phyloP scores from a whole-genome alignment of 2,329 filamentous ascomycete genomes.

The Cladosporium cucumerinum region DNA sequence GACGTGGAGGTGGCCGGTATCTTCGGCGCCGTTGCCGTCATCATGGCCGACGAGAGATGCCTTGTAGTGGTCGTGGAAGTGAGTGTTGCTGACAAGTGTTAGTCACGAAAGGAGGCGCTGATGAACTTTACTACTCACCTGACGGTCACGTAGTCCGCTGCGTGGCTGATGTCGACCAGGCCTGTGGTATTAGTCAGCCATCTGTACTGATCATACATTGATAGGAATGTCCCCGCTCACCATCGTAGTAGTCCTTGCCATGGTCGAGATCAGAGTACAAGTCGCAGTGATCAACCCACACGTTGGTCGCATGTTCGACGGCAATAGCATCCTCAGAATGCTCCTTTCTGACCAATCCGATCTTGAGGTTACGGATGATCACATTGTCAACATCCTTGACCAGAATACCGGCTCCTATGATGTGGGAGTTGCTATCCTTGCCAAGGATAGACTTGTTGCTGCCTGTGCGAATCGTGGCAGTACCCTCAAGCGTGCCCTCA shows the following conservation, averaged over 20 bases:
- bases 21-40: constrained; percentile 56
- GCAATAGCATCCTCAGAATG: constrained; percentile 51
- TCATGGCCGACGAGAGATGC: constrained; percentile 59
- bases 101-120: not conserved
- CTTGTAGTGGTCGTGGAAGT: constrained; percentile 60
- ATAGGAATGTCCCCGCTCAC: constrained; percentile 28
- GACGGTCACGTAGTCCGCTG: constrained; percentile 59
- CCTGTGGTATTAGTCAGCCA: constrained; percentile 37
- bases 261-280: constrained; percentile 57
- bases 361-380: constrained; percentile 56
- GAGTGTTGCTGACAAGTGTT: constrained; percentile 31
- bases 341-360: constrained; percentile 47
- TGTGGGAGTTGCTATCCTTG: constrained; percentile 41
- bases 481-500: constrained; percentile 45
- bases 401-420: constrained; percentile 47
- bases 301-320: constrained; percentile 46
- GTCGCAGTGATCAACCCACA: constrained; percentile 68
- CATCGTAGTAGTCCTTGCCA: constrained; percentile 69
- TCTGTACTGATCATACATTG: not conserved
- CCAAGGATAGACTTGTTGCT: constrained; percentile 54
- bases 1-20: constrained; percentile 60
- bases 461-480: constrained; percentile 43
- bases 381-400: constrained; percentile 52
- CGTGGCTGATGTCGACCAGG: constrained; percentile 63
- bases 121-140: constrained; percentile 20